phyloP scores from a whole-genome alignment of 2,329 filamentous ascomycete genomes.

The Diaporthe longicolla region DNA sequence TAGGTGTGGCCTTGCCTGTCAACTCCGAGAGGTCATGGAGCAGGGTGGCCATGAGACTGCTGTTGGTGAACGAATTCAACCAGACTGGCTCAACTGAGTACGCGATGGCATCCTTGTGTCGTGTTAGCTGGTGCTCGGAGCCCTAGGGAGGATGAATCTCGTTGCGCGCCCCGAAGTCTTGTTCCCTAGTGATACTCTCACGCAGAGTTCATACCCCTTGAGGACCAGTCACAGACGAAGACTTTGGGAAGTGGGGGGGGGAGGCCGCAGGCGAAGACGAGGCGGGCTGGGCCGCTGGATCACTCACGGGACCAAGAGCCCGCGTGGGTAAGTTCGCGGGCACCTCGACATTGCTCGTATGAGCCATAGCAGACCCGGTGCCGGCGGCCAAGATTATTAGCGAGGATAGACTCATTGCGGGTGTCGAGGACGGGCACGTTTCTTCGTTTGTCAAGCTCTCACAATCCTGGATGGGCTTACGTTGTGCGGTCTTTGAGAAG shows the following conservation, averaged over 20 bases:
- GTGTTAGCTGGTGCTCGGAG: background rate
- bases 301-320: slow-evolving; percentile 43
- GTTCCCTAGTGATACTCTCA: background rate
- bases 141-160: too few species aligned
- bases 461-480: background rate
- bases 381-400: slow-evolving; percentile 21
- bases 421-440: background rate
- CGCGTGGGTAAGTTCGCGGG: slow-evolving; percentile 48
- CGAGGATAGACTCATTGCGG: slow-evolving; percentile 10
- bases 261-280: too few species aligned
- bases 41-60: slow-evolving; percentile 48
- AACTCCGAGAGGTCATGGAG: slow-evolving; percentile 48
- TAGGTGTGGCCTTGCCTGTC: slow-evolving; percentile 50
- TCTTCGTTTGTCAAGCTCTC: background rate
- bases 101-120: slow-evolving; percentile 48
- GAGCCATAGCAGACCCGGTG: slow-evolving; percentile 10
- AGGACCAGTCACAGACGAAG: background rate
- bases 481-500: background rate
- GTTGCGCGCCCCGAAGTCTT: background rate
- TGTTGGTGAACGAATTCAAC: slow-evolving; percentile 51
- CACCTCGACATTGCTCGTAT: slow-evolving; percentile 45
- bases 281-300: background rate
- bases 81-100: slow-evolving; percentile 54
- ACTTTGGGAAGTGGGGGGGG: background rate
- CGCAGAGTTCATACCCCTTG: background rate